A percentile compares a stretch with the other conserved stretches of the same genome.
Conservation (phyloP, 2,329 filamentous ascomycete species). For the Sporothrix brunneoviolacea region DNA sequence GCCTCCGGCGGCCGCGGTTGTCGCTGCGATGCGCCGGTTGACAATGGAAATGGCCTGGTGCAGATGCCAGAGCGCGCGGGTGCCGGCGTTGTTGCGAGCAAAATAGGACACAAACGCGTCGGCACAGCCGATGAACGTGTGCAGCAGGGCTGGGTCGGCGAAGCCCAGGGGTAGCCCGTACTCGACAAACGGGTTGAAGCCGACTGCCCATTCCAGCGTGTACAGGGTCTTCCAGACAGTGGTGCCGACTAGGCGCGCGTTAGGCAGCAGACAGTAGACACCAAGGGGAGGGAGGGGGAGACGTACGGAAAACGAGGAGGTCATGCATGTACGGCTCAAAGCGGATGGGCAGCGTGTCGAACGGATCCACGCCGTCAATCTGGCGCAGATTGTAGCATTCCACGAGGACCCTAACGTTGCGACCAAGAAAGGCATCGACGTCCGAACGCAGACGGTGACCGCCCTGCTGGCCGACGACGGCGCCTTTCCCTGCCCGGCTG, state of each 20-base stretch:
- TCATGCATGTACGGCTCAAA: conserved; percentile 13
- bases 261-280: too few relatives aligned
- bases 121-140: conserved; percentile 11
- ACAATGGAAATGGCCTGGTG: conserved; percentile 8
- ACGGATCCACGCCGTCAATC: conserved; percentile 11
- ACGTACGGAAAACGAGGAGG: conserved; percentile 7
- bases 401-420: not conserved
- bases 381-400: conserved; percentile 7
- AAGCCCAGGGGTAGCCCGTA: conserved; percentile 9
- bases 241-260: conserved; percentile 5
- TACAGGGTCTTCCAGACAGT: conserved; percentile 8
- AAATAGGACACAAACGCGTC: conserved; percentile 5
- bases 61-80: conserved; percentile 2
- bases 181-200: conserved; percentile 8
- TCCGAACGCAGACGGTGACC: too few relatives aligned
- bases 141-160: conserved; percentile 6
- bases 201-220: conserved; percentile 6
- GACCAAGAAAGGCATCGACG: not conserved
- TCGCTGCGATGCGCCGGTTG: conserved; percentile 1
- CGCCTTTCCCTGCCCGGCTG: not conserved
- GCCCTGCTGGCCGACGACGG: too few relatives aligned
- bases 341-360: not conserved
- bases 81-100: not conserved
- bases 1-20: not conserved
- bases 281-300: too few relatives aligned